A percentile compares a stretch with the other conserved stretches of the same genome.
phyloP scores from a whole-genome alignment of 345 rosid genomes.

The Eucalyptus guilfoylei region DNA sequence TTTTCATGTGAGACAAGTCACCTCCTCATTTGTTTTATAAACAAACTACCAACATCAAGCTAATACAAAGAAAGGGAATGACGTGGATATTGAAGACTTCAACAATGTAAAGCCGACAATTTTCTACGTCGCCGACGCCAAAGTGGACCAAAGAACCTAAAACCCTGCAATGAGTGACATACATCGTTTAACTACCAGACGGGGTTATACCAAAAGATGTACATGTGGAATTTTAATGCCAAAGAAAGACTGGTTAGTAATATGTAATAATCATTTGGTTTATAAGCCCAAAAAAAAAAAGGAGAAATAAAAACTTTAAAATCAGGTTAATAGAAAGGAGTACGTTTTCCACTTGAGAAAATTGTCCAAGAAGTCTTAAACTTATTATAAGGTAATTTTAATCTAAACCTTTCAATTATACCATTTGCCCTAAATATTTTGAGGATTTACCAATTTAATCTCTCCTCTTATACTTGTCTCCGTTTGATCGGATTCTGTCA shows the following conservation, averaged over 20 bases:
- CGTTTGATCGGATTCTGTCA: slow-evolving; percentile 47
- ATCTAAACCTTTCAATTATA: too few species aligned
- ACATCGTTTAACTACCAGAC: neutral
- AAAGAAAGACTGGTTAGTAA: neutral
- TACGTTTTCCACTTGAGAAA: accelerated
- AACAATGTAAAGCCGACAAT: neutral
- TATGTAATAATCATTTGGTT: neutral
- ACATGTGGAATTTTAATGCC: neutral
- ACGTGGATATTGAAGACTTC: neutral
- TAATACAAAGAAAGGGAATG: neutral
- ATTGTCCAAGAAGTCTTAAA: too few species aligned
- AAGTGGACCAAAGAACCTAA: neutral
- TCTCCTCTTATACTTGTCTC: neutral
- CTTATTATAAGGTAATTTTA: neutral
- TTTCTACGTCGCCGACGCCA: neutral
- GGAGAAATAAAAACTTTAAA: neutral
- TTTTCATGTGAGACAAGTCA: too few species aligned
- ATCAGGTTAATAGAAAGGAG: neutral
- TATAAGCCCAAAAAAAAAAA: neutral
- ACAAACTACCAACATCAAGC: too few species aligned
- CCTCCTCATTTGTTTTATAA: too few species aligned
- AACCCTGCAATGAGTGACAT: neutral
- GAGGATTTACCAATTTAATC: neutral
- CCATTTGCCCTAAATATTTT: neutral
- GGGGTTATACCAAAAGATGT: neutral